Conservation (phyloP, 345 rosid genomes). For the Excoecaria cochinchinensis region DNA sequence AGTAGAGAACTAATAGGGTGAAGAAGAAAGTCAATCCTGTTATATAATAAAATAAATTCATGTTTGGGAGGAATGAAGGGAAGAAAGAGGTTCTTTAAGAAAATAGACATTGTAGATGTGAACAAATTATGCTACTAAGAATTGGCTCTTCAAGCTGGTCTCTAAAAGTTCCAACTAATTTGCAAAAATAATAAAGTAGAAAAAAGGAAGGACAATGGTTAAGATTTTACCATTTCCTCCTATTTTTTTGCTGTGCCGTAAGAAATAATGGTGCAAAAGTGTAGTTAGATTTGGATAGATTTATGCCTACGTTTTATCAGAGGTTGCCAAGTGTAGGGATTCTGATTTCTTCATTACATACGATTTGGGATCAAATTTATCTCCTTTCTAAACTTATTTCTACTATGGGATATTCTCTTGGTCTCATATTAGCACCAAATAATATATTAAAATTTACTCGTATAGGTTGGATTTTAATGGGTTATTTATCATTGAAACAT, state of each 20-base stretch:
- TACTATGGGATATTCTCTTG: no score
- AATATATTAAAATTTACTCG: no score
- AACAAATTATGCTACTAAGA: not conserved
- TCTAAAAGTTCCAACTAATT: not conserved
- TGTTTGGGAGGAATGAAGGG: not conserved
- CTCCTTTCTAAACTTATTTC: no score
- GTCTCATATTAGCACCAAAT: no score
- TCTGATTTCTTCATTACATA: no score
- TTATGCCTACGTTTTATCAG: not conserved
- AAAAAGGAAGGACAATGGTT: not conserved
- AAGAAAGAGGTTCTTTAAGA: not conserved
- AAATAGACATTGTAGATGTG: not conserved
- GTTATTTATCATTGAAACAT: no score
- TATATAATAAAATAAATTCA: slow-evolving; percentile 3
- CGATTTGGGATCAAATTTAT: no score
- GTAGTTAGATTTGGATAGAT: not conserved
- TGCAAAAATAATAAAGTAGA: not conserved
- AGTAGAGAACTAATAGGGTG: slow-evolving; percentile 47
- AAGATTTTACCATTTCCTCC: not conserved
- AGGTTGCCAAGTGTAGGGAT: not conserved
- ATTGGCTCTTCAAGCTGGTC: not conserved
- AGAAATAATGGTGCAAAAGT: not conserved
- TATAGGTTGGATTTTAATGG: no score
- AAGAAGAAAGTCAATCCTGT: slow-evolving; percentile 26
- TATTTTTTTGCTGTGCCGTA: no score